These are phyloP conservation scores for Scopulariopsis brevicaulis DNA, from an alignment of 2,329 filamentous ascomycete genomes.

Conservation along the genomic window DNA sequence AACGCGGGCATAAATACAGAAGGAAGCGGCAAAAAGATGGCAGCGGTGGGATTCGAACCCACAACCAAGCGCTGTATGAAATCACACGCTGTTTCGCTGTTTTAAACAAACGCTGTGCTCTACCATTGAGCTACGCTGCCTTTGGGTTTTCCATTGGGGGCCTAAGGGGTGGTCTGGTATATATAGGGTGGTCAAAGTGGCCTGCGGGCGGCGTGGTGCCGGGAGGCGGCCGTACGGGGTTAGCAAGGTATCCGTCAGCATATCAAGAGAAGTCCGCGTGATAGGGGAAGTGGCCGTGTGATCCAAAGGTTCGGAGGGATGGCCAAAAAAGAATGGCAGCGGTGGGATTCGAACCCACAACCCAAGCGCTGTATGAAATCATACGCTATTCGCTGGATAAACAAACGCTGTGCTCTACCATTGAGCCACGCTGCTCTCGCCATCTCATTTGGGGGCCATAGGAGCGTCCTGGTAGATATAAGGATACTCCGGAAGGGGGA, in stretches of 20 bases:
- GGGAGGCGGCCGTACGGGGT: no score
- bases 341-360: background rate
- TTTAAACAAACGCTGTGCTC: background rate
- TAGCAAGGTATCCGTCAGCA: no score
- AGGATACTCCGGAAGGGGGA: background rate
- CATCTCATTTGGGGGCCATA: background rate
- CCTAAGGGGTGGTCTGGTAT: no score
- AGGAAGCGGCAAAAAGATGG: background rate
- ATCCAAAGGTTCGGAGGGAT: no score
- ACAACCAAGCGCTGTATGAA: background rate
- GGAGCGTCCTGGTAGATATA: background rate
- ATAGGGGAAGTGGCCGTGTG: no score
- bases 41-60: background rate
- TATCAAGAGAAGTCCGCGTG: conserved; percentile 9
- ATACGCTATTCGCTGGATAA: background rate
- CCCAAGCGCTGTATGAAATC: background rate
- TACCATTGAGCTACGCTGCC: background rate
- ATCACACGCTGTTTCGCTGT: background rate
- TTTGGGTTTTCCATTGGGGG: no score
- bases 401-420: background rate
- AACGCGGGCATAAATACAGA: background rate
- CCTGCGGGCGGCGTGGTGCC: no score
- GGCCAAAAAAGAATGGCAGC: background rate
- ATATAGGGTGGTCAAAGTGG: no score
- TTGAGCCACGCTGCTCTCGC: background rate